phyloP scores from a whole-genome alignment of 73 alveolate species.

The Symbiodinium natans region DNA sequence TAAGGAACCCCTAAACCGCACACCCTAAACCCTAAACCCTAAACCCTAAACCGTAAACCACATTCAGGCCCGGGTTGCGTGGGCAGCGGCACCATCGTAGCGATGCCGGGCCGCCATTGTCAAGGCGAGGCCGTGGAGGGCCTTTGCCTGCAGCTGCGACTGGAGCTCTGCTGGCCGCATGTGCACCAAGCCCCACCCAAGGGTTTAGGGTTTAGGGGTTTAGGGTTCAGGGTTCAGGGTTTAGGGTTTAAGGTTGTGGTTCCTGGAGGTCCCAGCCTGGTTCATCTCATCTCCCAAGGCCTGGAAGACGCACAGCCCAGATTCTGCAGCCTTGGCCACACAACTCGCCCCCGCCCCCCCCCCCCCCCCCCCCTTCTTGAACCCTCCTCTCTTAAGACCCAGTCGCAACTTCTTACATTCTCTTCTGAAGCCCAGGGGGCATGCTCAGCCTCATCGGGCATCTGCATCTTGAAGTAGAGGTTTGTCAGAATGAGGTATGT shows the following conservation, averaged over 20 bases:
- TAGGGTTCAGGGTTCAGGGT: too few species aligned
- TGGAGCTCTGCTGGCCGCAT: background rate
- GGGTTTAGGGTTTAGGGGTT: too few species aligned
- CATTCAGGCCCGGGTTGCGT: background rate
- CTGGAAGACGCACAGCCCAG: background rate
- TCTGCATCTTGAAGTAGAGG: constrained; percentile 74
- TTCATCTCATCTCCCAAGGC: background rate
- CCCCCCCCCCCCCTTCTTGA: too few species aligned
- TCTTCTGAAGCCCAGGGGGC: background rate
- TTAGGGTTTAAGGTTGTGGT: too few species aligned
- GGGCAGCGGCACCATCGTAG: constrained; percentile 30
- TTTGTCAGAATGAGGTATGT: constrained; percentile 52
- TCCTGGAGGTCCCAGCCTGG: too few species aligned
- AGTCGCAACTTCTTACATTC: too few species aligned
- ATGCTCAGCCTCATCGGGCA: constrained; percentile 57
- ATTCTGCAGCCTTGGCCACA: background rate
- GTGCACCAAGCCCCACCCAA: too few species aligned
- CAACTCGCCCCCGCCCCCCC: too few species aligned
- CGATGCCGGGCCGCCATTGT: constrained; percentile 40
- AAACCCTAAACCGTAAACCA: too few species aligned
- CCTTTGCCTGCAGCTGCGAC: constrained; percentile 23
- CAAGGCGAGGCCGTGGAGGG: constrained; percentile 52
- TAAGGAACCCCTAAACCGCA: too few species aligned
- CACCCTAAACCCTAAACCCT: too few species aligned
- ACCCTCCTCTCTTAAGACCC: too few species aligned